Percentiles rank a stretch among this genome's conserved stretches.
These are phyloP conservation scores for Mycena metata DNA, from an alignment of 768 basidiomycete genomes.

Conservation along the genomic window DNA sequence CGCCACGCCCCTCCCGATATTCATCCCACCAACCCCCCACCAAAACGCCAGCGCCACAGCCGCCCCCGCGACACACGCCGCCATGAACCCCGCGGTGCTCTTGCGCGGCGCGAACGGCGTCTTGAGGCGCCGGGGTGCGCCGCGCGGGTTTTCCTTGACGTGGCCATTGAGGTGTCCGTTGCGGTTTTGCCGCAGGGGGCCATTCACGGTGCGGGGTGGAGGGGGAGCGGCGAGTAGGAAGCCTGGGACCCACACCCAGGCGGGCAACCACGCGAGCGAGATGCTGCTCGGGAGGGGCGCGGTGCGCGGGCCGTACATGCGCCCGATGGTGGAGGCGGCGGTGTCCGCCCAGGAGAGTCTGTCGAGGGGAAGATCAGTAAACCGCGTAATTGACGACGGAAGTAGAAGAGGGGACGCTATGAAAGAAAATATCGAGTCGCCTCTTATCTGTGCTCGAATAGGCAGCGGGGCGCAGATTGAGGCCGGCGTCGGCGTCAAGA, in stretches of 20 bases:
- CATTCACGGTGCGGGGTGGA: background rate
- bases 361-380: slow-evolving; percentile 6
- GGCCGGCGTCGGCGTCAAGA: too few relatives aligned
- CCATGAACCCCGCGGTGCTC: slow-evolving; percentile 42
- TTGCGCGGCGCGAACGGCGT: slow-evolving; percentile 42
- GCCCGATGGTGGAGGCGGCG: slow-evolving; percentile 91
- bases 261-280: slow-evolving; percentile 52
- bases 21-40: slow-evolving; percentile 25
- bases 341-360: slow-evolving; percentile 98
- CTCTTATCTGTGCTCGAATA: too few relatives aligned
- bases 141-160: slow-evolving; percentile 28
- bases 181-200: background rate
- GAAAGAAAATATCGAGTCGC: too few relatives aligned
- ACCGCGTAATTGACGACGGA: too few relatives aligned
- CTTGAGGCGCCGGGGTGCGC: slow-evolving; percentile 27
- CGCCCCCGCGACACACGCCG: slow-evolving; percentile 35
- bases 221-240: slow-evolving; percentile 64
- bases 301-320: slow-evolving; percentile 83
- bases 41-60: slow-evolving; percentile 36
- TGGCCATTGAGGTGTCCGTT: background rate
- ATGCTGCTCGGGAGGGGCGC: slow-evolving; percentile 65
- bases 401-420: too few relatives aligned
- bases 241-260: slow-evolving; percentile 30
- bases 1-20: slow-evolving; percentile 31
- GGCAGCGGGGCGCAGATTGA: too few relatives aligned